Conservation (phyloP, 2,329 filamentous ascomycete genomes). For the Pyrenophora teres region DNA sequence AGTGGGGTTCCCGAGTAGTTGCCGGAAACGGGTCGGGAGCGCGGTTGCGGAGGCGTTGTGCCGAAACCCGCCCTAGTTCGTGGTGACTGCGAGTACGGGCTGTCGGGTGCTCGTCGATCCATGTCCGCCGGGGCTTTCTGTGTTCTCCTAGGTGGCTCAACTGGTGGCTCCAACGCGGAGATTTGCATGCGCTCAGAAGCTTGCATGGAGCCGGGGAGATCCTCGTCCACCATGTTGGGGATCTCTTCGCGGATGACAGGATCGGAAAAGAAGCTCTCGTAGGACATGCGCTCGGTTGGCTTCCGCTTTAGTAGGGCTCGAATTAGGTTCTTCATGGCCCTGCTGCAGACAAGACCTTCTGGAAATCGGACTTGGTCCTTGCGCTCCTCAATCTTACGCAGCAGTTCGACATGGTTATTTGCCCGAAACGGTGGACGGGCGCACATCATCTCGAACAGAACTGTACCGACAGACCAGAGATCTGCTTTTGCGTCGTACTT, state of each 20-base stretch:
- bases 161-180: constrained; percentile 33
- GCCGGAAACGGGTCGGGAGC: constrained; percentile 38
- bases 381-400: constrained; percentile 87
- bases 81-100: constrained; percentile 41
- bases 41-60: constrained; percentile 41
- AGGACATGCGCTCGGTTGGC: constrained; percentile 82
- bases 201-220: constrained; percentile 54
- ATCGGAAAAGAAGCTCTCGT: constrained; percentile 82
- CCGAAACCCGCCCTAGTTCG: constrained; percentile 34
- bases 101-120: constrained; percentile 35
- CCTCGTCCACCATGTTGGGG: constrained; percentile 79
- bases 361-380: constrained; percentile 86
- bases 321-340: constrained; percentile 80
- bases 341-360: constrained; percentile 70
- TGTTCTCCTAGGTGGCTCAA: constrained; percentile 29
- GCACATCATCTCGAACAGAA: constrained; percentile 92
- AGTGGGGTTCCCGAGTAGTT: constrained; percentile 34
- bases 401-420: constrained; percentile 89
- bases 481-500: constrained; percentile 97
- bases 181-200: constrained; percentile 32
- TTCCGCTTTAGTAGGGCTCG: constrained; percentile 81
- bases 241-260: constrained; percentile 74
- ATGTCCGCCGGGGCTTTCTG: constrained; percentile 38
- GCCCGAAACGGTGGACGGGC: constrained; percentile 90
- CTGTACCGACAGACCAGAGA: constrained; percentile 95